Percentiles rank a stretch among this genome's conserved stretches.
These are phyloP conservation scores for Phytophthora fragariaefolia DNA, from an alignment of 352 stramenopile genomes.

Conservation along the genomic window DNA sequence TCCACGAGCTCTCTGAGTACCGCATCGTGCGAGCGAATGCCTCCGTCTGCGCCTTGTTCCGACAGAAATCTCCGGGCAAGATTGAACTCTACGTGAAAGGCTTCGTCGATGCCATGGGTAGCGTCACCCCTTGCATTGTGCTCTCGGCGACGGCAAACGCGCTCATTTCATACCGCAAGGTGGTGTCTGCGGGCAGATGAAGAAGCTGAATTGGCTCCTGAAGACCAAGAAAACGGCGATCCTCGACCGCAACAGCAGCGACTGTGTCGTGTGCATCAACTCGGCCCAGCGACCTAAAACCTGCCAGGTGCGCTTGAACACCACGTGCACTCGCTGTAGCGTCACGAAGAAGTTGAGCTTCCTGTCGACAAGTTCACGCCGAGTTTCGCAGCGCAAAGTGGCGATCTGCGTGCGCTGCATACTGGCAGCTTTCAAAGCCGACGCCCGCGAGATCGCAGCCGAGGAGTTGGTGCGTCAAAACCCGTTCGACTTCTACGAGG, in stretches of 20 bases:
- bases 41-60: constrained; percentile 52
- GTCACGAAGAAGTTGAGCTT: constrained; percentile 39
- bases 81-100: constrained; percentile 49
- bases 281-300: constrained; percentile 6
- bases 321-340: constrained; percentile 31
- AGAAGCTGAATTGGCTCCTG: constrained; percentile 45
- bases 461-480: constrained; percentile 32
- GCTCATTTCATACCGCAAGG: constrained; percentile 34
- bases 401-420: constrained; percentile 43
- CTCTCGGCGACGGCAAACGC: constrained; percentile 27
- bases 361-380: constrained; percentile 15
- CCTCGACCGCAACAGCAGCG: constrained; percentile 13
- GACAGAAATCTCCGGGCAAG: constrained; percentile 39
- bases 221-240: constrained; percentile 32
- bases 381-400: constrained; percentile 28
- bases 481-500: constrained; percentile 30
- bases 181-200: constrained; percentile 44
- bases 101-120: constrained; percentile 39
- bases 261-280: constrained; percentile 31
- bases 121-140: constrained; percentile 25
- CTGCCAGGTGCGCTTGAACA: constrained; percentile 33
- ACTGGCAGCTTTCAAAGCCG: constrained; percentile 14
- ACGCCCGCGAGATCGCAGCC: constrained; percentile 34
- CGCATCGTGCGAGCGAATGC: constrained; percentile 48
- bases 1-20: constrained; percentile 32